These are phyloP conservation scores for Tephrocybe sp. DNA, from an alignment of 768 basidiomycete genomes.

Conservation along the genomic window DNA sequence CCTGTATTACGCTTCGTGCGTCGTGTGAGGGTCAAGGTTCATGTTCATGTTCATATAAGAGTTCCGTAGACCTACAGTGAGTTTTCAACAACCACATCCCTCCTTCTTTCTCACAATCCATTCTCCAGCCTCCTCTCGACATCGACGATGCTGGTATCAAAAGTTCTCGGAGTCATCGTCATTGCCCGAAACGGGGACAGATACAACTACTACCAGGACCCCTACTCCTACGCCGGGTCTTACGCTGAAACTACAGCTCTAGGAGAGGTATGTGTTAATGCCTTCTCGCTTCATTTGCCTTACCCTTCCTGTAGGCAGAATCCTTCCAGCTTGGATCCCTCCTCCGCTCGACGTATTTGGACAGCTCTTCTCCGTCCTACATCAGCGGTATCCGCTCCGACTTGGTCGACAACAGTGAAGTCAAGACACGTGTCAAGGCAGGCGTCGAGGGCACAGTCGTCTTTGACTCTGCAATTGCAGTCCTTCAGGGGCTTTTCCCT, in stretches of 20 bases:
- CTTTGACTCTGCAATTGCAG: constrained; percentile 81
- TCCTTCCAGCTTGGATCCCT: constrained; percentile 60
- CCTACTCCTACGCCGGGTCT: constrained; percentile 58
- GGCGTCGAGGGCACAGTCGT: constrained; percentile 85
- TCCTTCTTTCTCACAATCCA: neutral
- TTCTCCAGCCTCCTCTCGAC: constrained; percentile 15
- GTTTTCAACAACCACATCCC: constrained; percentile 19
- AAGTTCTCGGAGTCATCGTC: constrained; percentile 76
- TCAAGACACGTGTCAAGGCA: constrained; percentile 77
- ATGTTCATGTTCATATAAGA: constrained; percentile 8
- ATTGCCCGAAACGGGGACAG: constrained; percentile 81
- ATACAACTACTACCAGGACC: constrained; percentile 66
- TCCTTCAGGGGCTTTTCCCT: constrained; percentile 84
- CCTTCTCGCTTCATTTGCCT: neutral
- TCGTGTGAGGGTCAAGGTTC: too few species aligned
- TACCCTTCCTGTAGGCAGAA: constrained; percentile 46
- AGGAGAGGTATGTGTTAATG: constrained; percentile 52
- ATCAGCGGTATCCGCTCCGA: constrained; percentile 64
- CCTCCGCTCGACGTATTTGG: constrained; percentile 67
- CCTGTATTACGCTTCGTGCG: too few species aligned
- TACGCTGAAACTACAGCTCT: constrained; percentile 73
- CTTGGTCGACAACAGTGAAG: constrained; percentile 69
- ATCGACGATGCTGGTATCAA: constrained; percentile 40
- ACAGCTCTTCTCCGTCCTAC: constrained; percentile 62
- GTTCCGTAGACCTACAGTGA: neutral